Evolutionary conservation across 495 filamentous ascomycete genomes (phyloP).

Genomic region (Podospora pseudoanserina): DNA sequence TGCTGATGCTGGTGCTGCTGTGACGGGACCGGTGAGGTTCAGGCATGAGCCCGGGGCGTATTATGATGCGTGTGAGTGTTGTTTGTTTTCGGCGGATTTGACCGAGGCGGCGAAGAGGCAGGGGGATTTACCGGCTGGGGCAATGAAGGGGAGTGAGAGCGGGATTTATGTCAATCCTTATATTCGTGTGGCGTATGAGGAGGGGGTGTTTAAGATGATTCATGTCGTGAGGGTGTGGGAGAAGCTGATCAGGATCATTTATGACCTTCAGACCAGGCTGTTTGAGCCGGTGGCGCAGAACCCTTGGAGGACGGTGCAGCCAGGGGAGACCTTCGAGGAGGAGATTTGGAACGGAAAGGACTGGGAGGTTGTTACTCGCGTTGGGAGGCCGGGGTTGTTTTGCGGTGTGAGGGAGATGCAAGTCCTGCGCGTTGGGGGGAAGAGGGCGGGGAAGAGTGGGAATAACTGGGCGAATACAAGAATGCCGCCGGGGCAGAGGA

Average conservation of each 20-base stretch:
- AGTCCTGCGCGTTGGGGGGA: constrained; percentile 17
- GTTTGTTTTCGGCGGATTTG: constrained; percentile 72
- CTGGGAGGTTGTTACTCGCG: constrained; percentile 24
- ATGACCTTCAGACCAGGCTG: constrained; percentile 49
- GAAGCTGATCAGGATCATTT: constrained; percentile 52
- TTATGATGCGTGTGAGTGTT: constrained; percentile 80
- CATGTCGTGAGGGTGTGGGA: constrained; percentile 56
- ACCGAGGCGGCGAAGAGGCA: constrained; percentile 29
- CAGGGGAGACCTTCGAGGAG: constrained; percentile 51
- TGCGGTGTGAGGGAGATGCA: constrained; percentile 37
- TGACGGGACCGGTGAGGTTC: constrained; percentile 57
- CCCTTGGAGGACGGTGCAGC: constrained; percentile 52
- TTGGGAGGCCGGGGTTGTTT: constrained; percentile 31
- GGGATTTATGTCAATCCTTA: constrained; percentile 52
- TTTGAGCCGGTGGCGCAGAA: constrained; percentile 55
- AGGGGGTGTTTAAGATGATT: constrained; percentile 53
- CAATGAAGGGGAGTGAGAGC: constrained; percentile 34
- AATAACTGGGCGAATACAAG: constrained; percentile 33
- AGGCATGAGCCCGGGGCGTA: constrained; percentile 60
- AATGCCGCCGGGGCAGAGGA: constrained; percentile 28
- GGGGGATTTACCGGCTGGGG: constrained; percentile 22
- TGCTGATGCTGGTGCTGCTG: not conserved
- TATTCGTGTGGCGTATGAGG: constrained; percentile 63
- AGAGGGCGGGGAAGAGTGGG: constrained; percentile 19
- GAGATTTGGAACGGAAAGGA: constrained; percentile 46